These are phyloP conservation scores for Nicotiana sylvestris DNA, from an alignment of 257 asterid genomes.

Conservation along the genomic window DNA sequence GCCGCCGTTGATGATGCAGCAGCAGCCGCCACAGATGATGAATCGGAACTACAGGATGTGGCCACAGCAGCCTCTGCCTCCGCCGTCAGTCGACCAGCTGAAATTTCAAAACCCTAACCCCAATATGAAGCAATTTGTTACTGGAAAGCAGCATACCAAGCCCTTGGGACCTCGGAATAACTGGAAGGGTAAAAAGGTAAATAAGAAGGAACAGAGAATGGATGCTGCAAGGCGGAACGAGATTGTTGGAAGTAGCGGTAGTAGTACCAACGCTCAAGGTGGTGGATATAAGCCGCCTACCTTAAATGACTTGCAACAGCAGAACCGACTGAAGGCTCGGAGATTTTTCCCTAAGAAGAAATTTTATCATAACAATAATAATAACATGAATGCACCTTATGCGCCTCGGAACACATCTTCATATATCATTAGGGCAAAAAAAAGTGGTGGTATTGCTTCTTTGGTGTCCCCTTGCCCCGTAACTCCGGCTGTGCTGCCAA, in stretches of 20 bases:
- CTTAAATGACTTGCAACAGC: constrained; percentile 61
- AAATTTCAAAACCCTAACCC: constrained; percentile 49
- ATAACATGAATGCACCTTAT: constrained; percentile 46
- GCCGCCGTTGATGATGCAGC: constrained; percentile 27
- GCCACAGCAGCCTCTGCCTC: constrained; percentile 38
- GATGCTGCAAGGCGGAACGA: constrained; percentile 49
- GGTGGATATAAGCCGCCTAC: constrained; percentile 50
- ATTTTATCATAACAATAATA: constrained; percentile 25
- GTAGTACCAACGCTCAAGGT: background rate
- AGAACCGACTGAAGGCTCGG: constrained; percentile 60
- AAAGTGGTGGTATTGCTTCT: constrained; percentile 77
- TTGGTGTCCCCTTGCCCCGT: constrained; percentile 74
- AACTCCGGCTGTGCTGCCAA: constrained; percentile 72
- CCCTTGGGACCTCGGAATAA: constrained; percentile 60
- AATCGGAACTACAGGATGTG: constrained; percentile 61
- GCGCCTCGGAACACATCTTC: constrained; percentile 77
- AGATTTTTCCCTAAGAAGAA: constrained; percentile 56
- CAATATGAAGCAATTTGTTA: constrained; percentile 28
- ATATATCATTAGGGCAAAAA: constrained; percentile 60
- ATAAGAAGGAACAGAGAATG: constrained; percentile 35
- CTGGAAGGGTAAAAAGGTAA: constrained; percentile 71
- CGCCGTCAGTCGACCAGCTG: constrained; percentile 18
- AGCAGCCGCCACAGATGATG: constrained; percentile 45
- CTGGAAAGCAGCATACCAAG: constrained; percentile 23
- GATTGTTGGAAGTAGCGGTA: constrained; percentile 27